phyloP scores from a whole-genome alignment of 2,329 filamentous ascomycete species.

The Hirsutella thompsonii region DNA sequence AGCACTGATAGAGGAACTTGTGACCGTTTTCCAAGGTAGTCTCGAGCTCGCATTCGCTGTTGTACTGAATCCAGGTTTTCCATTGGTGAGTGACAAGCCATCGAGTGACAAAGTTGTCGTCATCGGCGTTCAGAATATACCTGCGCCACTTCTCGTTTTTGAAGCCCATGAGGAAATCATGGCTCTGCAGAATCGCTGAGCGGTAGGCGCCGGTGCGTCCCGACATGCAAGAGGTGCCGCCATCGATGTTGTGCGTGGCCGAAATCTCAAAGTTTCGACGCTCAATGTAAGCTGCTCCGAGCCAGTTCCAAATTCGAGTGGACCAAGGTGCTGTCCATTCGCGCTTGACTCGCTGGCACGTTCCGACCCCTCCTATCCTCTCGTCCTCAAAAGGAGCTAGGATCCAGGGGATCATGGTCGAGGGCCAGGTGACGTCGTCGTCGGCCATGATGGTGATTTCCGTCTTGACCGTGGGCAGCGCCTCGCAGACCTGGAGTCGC shows the following conservation, averaged over 20 bases:
- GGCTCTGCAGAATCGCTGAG: slow-evolving; percentile 73
- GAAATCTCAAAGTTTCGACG: slow-evolving; percentile 95
- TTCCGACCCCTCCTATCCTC: slow-evolving; percentile 78
- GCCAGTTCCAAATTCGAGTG: slow-evolving; percentile 68
- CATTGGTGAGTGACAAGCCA: slow-evolving; percentile 88
- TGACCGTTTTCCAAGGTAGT: slow-evolving; percentile 82
- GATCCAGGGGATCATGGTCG: slow-evolving; percentile 78
- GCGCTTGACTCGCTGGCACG: slow-evolving; percentile 74
- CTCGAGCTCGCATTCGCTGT: slow-evolving; percentile 79
- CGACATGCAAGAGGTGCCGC: slow-evolving; percentile 92
- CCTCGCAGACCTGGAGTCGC: slow-evolving; percentile 82
- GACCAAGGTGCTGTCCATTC: slow-evolving; percentile 45
- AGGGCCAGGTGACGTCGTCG: slow-evolving; percentile 89
- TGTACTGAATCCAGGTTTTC: slow-evolving; percentile 94
- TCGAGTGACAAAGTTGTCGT: slow-evolving; percentile 95
- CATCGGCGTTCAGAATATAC: slow-evolving; percentile 87
- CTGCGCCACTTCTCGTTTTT: slow-evolving; percentile 82
- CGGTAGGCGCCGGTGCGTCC: slow-evolving; percentile 88
- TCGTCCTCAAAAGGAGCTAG: slow-evolving; percentile 81
- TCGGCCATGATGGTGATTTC: slow-evolving; percentile 85
- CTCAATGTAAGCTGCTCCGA: slow-evolving; percentile 85
- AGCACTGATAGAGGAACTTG: slow-evolving; percentile 87
- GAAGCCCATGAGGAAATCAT: slow-evolving; percentile 77
- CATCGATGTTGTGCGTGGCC: slow-evolving; percentile 87
- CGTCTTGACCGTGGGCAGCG: slow-evolving; percentile 74